A percentile compares a stretch with the other conserved stretches of the same genome.
phyloP scores from a whole-genome alignment of 371 early-diverging fungal genomes.

The Circinella umbellata region DNA sequence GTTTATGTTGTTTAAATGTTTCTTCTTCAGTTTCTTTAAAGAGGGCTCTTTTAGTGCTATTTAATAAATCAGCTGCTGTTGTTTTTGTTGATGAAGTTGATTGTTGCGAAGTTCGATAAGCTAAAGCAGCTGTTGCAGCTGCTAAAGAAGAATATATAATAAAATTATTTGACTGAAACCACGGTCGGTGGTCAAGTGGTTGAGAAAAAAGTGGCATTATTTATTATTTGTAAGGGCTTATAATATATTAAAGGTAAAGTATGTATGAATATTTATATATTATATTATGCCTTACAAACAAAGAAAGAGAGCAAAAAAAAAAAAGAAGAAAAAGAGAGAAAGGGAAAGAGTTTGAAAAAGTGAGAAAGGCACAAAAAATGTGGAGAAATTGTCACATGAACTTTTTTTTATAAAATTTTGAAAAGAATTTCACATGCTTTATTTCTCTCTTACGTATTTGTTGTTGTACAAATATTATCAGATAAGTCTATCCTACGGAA shows the following conservation, averaged over 20 bases:
- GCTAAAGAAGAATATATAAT: constrained; percentile 21
- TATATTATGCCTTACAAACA: no score
- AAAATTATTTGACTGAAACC: constrained; percentile 14
- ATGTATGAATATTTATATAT: no score
- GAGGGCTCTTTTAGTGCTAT: constrained; percentile 10
- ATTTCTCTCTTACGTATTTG: no score
- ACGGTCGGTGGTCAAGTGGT: constrained; percentile 14
- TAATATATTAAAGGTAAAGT: background rate
- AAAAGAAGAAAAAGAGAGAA: background rate
- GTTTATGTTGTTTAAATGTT: constrained; percentile 27
- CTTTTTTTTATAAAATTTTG: no score
- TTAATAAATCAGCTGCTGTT: constrained; percentile 4
- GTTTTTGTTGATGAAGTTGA: background rate
- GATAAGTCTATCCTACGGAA: no score
- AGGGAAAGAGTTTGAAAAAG: background rate
- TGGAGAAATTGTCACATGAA: constrained; percentile 6
- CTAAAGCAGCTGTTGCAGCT: constrained; percentile 16
- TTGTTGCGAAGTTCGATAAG: constrained; percentile 14
- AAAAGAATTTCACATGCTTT: constrained; percentile 3
- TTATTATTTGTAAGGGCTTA: background rate
- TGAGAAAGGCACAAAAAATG: constrained; percentile 7
- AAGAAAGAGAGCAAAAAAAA: no score
- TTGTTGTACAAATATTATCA: no score
- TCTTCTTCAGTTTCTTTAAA: constrained; percentile 19
- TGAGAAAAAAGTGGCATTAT: constrained; percentile 17